Evolutionary conservation across 2,329 filamentous ascomycete species (phyloP).

Genomic region (Trichoderma asperellum): DNA sequence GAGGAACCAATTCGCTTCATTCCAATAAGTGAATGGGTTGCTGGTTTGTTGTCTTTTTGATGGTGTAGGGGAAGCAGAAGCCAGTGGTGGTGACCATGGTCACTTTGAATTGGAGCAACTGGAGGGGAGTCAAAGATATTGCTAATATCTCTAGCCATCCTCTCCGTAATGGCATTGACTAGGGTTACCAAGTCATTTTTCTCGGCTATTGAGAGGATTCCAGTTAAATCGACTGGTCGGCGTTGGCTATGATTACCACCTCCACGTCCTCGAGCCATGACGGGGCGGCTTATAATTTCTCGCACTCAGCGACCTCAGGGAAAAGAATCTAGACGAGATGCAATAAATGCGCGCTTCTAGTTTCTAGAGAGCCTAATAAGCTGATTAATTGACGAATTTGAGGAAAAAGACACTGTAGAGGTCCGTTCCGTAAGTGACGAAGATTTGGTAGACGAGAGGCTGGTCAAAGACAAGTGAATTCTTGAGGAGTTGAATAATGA

Average conservation of each 20-base stretch:
- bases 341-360: not conserved
- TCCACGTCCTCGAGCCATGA: constrained; percentile 48
- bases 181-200: constrained; percentile 58
- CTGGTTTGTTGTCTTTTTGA: constrained; percentile 34
- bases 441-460: not conserved
- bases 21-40: constrained; percentile 24
- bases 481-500: not conserved
- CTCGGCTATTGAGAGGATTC: constrained; percentile 52
- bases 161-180: constrained; percentile 56
- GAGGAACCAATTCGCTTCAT: constrained; percentile 23
- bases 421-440: no score
- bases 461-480: not conserved
- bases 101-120: constrained; percentile 39
- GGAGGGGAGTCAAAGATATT: constrained; percentile 56
- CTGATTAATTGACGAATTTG: not conserved
- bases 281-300: constrained; percentile 2
- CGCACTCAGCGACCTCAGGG: not conserved
- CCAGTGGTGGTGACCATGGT: constrained; percentile 41
- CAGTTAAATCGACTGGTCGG: constrained; percentile 56
- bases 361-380: not conserved
- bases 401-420: not conserved
- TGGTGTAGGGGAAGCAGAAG: constrained; percentile 42
- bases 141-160: constrained; percentile 57
- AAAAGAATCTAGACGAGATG: not conserved
- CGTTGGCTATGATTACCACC: constrained; percentile 42